Evolutionary conservation across 148 eudicot species (phyloP), one percentile per base, ranked within the genome.

Genomic region (Diospyros lotus): DNA sequence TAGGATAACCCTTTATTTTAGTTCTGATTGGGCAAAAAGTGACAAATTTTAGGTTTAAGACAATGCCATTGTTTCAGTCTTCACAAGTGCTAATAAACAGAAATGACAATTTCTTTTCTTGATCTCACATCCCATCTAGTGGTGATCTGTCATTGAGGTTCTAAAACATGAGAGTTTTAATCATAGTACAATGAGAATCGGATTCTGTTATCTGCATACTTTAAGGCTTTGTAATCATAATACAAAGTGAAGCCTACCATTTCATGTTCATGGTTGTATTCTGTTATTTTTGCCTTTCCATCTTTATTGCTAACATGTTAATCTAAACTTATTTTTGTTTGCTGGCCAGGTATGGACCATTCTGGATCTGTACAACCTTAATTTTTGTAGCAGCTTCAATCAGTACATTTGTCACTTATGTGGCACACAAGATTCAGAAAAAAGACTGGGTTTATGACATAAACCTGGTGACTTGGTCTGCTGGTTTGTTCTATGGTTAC

Each of bases 361-460:
- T 96, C 80, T 96, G 99, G 98, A 96, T 93, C 68, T 93, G 98
- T 88, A 87, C 94, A 71, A 93, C 99, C 46, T 80, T 96, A 74
- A 91, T 93, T 76, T 96, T 93, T 79, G 93, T 96, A 66, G 99
- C 99, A 2, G 98, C 99, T 75, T 75, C 93, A 62, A 96, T 93
- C 71, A 93, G 98, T 76, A 96, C 99, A 74, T 91, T 96, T 84
- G 97, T 88, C 43, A 93, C 99, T 42, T 96, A 88, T 58, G 64
- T 96, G 73, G 87, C 98, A 56, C 87, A 91, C 90, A 93, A 93
- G 89, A 76, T 93, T 69, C 91, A 89, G 58, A 82, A 88, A 68
- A 89, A 91, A 75, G 98, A 91, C 45, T 96, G 91, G 90, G 79
- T 86, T 75, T 96, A 96, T 79, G 99, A 96, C 78, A 93, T 96